Evolutionary conservation across 495 filamentous ascomycete genomes (phyloP), one percentile per base, ranked within the genome.

Genomic region (Elaphomyces granulatus): DNA sequence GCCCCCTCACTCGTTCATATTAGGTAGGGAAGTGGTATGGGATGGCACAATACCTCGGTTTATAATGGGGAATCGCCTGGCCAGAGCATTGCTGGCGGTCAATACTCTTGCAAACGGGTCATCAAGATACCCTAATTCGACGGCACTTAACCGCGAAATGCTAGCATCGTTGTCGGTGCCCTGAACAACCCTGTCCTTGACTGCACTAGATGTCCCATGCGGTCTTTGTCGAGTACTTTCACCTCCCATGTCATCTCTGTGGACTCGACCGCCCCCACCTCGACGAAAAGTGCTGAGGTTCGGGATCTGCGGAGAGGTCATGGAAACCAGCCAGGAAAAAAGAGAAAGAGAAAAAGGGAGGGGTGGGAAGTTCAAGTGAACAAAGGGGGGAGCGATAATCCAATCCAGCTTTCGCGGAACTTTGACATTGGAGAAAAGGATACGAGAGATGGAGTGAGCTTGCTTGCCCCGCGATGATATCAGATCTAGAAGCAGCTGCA

Each of bases 31-130:
- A n/a, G n/a, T n/a, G n/a, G n/a, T n/a, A n/a, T n/a, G n/a, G n/a
- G n/a, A n/a, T n/a, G n/a, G n/a, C n/a, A n/a, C n/a, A n/a, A n/a
- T 56, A 87, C 86, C 88, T 74, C 90, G 61, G 56, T 95, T 95
- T 43, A 96, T 94, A 32, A 96, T 87, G 32, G 90, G 90, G 19
- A 87, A 61, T 34, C 87, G 70, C 34, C 78, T 62, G 20, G 50
- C 45, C 3, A 62, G 63, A 23, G 60, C 55, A 15, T 54, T 37
- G 15, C 54, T 55, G 1, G 47, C 49, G 2, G 74, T 72, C 50
- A 98, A 81, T 17, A 64, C 57, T 34, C 53, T 56, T 2, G 85
- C 86, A 60, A 79, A 96, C 0, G 73, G 71, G 54, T 98, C 90
- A 15, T 81, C 58, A 0, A 96, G 67, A 58, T 95, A 95, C 37